These are phyloP conservation scores for Penicillium manginii DNA, from an alignment of 495 filamentous ascomycete species.

Conservation along the genomic window DNA sequence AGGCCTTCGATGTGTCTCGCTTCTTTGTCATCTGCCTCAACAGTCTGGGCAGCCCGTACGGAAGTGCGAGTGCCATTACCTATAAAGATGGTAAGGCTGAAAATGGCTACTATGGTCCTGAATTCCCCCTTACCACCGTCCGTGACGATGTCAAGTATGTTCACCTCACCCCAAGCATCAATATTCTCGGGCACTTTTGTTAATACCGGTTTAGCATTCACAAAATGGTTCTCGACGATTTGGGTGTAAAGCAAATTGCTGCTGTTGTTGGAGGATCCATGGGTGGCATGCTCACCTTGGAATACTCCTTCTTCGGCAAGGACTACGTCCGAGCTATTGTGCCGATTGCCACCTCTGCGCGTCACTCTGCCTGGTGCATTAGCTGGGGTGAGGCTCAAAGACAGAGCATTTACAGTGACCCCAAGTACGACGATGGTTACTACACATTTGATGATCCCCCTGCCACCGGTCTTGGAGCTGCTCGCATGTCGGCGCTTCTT, in stretches of 20 bases:
- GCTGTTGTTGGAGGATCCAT: slow-evolving; percentile 96
- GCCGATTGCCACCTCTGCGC: slow-evolving; percentile 91
- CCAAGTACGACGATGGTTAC: slow-evolving; percentile 97
- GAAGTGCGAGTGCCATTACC: slow-evolving; percentile 93
- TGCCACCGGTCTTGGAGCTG: slow-evolving; percentile 82
- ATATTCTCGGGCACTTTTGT: not conserved
- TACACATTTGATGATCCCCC: slow-evolving; percentile 86
- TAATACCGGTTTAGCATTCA: slow-evolving; percentile 66
- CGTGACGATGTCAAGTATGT: slow-evolving; percentile 91
- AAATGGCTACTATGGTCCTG: slow-evolving; percentile 85
- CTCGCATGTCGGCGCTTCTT: slow-evolving; percentile 93
- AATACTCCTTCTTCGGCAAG: slow-evolving; percentile 95
- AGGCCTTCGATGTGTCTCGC: slow-evolving; percentile 87
- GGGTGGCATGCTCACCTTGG: slow-evolving; percentile 95
- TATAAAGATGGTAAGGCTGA: slow-evolving; percentile 75
- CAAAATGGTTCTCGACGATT: slow-evolving; percentile 85
- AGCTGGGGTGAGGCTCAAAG: slow-evolving; percentile 98
- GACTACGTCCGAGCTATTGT: slow-evolving; percentile 92
- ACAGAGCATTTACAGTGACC: slow-evolving; percentile 97
- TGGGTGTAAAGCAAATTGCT: slow-evolving; percentile 85
- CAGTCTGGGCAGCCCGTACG: slow-evolving; percentile 94
- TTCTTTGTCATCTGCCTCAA: slow-evolving; percentile 98
- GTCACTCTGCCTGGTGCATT: slow-evolving; percentile 98
- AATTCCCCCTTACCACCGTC: slow-evolving; percentile 94
- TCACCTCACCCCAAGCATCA: not conserved